Evolutionary conservation across 257 asterid genomes (phyloP), one percentile per base, ranked within the genome.

Genomic region (Linderniella brevidens): DNA sequence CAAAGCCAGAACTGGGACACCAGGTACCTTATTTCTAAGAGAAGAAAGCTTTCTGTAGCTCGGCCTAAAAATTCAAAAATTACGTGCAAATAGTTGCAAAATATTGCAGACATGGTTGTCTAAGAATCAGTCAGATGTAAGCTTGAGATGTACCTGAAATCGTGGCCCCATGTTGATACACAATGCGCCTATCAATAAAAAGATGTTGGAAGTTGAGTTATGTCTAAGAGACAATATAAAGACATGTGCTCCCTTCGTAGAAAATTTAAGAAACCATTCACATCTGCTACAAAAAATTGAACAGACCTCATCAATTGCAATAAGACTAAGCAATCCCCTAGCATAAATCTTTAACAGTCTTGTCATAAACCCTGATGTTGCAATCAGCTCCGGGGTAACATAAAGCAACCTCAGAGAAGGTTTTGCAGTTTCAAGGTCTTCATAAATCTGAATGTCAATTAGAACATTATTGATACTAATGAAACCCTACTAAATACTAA

Each of bases 141-240:
- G n/a, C n/a, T n/a, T n/a, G 5, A 20, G 15, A 0, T 8, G 35
- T 53, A 87, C 97, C 97, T 80, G 79, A 87, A 87, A 56, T 87
- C 97, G 65, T 87, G 97, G 61, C 97, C 97, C 97, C 97, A 87
- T 32, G 93, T 52, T 49, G 97, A 87, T 64, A 87, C 79, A 63
- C 97, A 87, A 65, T 87, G 97, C 59, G 97, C 97, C 95, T 87
- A 64, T 55, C 48, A 68, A 58, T 25, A 45, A 61, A 58, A 49
- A 37, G 7, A 66, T 57, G 29, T 11, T 41, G 15, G 14, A 5
- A 41, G 14, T 8, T 2, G 4, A n/a, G 12, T 45, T 45, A 14
- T 9, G 18, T 13, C 15, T 45, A 14, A 5, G 9, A 45, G 12
- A 45, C 15, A 16, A 8, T 14, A 5, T 14, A 45, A 14, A 14